phyloP scores from a whole-genome alignment of 1,284 basidiomycete genomes.

The Hypsizygus ulmarius region DNA sequence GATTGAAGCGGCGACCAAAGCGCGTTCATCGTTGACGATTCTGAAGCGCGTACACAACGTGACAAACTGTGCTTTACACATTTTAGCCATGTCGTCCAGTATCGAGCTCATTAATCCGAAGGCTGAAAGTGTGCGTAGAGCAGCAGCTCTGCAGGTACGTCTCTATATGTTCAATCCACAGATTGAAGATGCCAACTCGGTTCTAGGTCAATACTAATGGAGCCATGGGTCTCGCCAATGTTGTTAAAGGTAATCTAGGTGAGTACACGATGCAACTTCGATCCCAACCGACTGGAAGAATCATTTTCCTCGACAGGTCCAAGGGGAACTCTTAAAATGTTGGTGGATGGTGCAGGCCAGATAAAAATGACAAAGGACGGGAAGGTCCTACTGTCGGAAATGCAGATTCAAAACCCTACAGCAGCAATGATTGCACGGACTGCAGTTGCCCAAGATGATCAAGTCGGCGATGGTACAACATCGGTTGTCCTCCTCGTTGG shows the following conservation, averaged over 20 bases:
- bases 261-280: constrained; percentile 24
- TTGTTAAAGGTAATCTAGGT: constrained; percentile 98
- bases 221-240: constrained; percentile 95
- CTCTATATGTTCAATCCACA: constrained; percentile 17
- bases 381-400: constrained; percentile 97
- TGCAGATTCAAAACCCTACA: constrained; percentile 99
- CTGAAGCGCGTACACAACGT: constrained; percentile 18
- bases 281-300: constrained; percentile 15
- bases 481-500: constrained; percentile 97
- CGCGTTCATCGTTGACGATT: constrained; percentile 8
- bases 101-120: constrained; percentile 95
- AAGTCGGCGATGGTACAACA: constrained; percentile 98
- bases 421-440: constrained; percentile 99
- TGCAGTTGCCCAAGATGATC: constrained; percentile 97
- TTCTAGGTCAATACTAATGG: constrained; percentile 83
- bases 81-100: constrained; percentile 61
- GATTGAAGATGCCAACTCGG: constrained; percentile 4
- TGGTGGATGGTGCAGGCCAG: constrained; percentile 98
- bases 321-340: constrained; percentile 97
- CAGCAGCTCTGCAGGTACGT: constrained; percentile 87
- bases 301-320: constrained; percentile 58
- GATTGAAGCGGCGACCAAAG: constrained; percentile 20
- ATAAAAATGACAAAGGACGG: constrained; percentile 99
- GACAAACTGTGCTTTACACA: constrained; percentile 26
- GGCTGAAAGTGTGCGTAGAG: constrained; percentile 91